Percentiles rank a stretch among this genome's conserved stretches.
These are phyloP conservation scores for Eutrema japonicum DNA, from an alignment of 345 rosid genomes.

Conservation along the genomic window DNA sequence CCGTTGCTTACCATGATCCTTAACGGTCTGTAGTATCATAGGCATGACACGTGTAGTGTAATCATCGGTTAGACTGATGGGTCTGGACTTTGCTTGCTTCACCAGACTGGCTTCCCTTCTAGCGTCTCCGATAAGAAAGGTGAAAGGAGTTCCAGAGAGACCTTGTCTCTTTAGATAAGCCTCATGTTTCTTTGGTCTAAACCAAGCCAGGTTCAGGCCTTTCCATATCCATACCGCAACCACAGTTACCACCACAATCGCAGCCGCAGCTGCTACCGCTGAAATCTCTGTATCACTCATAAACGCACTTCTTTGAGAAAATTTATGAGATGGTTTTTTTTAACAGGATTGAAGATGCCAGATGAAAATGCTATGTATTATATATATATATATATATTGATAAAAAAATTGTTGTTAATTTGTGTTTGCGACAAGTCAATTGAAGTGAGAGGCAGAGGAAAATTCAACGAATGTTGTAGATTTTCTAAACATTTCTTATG, in stretches of 20 bases:
- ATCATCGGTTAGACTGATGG: conserved; percentile 34
- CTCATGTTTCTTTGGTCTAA: conserved; percentile 43
- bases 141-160: conserved; percentile 41
- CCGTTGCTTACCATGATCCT: conserved; percentile 38
- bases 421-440: background rate
- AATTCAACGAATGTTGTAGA: conserved; percentile 15
- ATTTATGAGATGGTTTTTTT: background rate
- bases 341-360: background rate
- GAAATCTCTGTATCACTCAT: conserved; percentile 32
- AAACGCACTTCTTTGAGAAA: conserved; percentile 7
- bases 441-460: conserved; percentile 19
- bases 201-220: conserved; percentile 36
- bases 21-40: conserved; percentile 23
- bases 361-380: conserved; percentile 4
- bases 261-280: conserved; percentile 29
- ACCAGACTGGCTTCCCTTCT: conserved; percentile 29
- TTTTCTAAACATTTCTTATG: background rate
- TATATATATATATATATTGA: background rate
- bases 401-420: background rate
- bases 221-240: conserved; percentile 34
- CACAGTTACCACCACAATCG: conserved; percentile 21
- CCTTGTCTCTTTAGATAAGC: conserved; percentile 40
- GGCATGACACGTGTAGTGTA: conserved; percentile 38
- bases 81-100: conserved; percentile 32
- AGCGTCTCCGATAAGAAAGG: conserved; percentile 40